Percentiles rank a stretch among this genome's conserved stretches.
Evolutionary conservation across 2,329 filamentous ascomycete species (phyloP).

Genomic region (Juglanconis juglandina): DNA sequence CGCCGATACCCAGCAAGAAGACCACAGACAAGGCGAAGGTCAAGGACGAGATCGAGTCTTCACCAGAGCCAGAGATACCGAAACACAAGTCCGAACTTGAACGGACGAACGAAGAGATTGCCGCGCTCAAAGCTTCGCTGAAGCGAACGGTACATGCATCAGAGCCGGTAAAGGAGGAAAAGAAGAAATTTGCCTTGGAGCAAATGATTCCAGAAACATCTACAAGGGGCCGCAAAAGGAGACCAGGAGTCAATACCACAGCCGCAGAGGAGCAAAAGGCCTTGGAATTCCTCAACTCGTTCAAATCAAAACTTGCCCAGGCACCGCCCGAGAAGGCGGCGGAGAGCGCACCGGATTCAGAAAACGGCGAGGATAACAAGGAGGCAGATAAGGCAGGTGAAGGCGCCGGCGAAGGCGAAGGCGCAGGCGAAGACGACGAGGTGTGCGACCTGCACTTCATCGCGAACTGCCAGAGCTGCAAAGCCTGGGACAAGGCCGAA

Average conservation of each 20-base stretch:
- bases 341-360: conserved; percentile 16
- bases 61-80: conserved; percentile 33
- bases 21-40: conserved; percentile 6
- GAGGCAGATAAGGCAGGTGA: conserved; percentile 25
- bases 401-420: conserved; percentile 34
- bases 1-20: conserved; percentile 1
- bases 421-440: conserved; percentile 57
- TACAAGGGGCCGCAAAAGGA: conserved; percentile 67
- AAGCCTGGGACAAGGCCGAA: conserved; percentile 70
- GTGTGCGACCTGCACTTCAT: conserved; percentile 96
- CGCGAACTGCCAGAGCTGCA: conserved; percentile 88
- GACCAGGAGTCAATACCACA: conserved; percentile 50
- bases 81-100: conserved; percentile 55
- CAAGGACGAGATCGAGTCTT: conserved; percentile 27
- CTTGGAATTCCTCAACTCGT: conserved; percentile 71
- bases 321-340: conserved; percentile 39
- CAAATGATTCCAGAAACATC: conserved; percentile 71
- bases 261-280: conserved; percentile 60
- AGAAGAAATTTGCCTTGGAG: conserved; percentile 63
- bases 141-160: conserved; percentile 55
- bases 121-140: conserved; percentile 78
- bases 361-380: conserved; percentile 24
- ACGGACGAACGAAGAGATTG: conserved; percentile 74
- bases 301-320: conserved; percentile 71
- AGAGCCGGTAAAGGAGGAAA: conserved; percentile 52